phyloP scores from a whole-genome alignment of 805 yeast genomes.

The Blastobotrys americana region DNA sequence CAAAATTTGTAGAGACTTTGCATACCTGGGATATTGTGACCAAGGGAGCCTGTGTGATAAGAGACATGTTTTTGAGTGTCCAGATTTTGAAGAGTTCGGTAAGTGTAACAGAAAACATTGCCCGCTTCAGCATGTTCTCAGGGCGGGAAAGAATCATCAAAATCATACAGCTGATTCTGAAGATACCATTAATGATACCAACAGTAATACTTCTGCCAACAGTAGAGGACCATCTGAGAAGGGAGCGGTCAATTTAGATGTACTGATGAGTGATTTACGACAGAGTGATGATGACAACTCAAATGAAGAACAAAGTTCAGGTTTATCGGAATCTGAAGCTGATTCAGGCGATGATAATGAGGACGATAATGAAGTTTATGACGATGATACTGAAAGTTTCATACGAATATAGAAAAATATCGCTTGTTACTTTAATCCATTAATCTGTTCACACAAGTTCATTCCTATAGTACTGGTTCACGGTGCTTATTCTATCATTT shows the following conservation, averaged over 20 bases:
- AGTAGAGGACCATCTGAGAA: background rate
- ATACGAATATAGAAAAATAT: slow-evolving; percentile 9
- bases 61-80: slow-evolving; percentile 57
- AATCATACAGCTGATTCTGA: slow-evolving; percentile 10
- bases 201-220: background rate
- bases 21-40: slow-evolving; percentile 62
- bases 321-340: slow-evolving; percentile 5
- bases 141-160: slow-evolving; percentile 18
- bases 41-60: slow-evolving; percentile 52
- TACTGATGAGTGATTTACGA: slow-evolving; percentile 12
- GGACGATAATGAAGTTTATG: slow-evolving; percentile 16
- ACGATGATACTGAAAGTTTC: slow-evolving; percentile 13
- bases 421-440: too few species aligned
- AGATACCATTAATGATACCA: background rate
- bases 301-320: slow-evolving; percentile 14
- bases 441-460: too few species aligned
- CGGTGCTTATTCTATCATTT: too few species aligned
- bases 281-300: slow-evolving; percentile 18
- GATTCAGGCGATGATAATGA: slow-evolving; percentile 18
- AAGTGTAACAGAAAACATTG: slow-evolving; percentile 49
- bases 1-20: slow-evolving; percentile 57
- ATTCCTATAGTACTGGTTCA: too few species aligned
- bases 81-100: slow-evolving; percentile 60
- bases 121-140: slow-evolving; percentile 42
- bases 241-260: slow-evolving; percentile 7